Percentiles rank a stretch among this genome's conserved stretches.
phyloP scores from a whole-genome alignment of 208 protist species.

The Crithidia expoeki region DNA sequence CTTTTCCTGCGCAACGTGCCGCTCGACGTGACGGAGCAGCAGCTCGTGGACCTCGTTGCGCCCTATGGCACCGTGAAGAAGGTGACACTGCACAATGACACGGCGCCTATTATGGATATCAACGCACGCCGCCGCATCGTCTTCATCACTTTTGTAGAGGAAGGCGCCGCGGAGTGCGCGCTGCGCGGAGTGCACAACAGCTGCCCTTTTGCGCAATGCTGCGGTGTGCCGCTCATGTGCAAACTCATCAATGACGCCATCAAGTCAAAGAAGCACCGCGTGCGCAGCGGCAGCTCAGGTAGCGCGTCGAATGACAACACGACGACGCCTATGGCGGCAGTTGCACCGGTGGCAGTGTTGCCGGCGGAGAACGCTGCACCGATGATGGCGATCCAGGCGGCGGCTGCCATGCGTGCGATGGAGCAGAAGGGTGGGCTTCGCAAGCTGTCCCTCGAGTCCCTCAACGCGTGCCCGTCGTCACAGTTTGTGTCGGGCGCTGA shows the following conservation, averaged over 20 bases:
- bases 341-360: background rate
- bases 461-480: background rate
- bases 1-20: constrained; percentile 88
- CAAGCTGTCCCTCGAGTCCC: constrained; percentile 22
- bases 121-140: constrained; percentile 33
- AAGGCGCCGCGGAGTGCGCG: constrained; percentile 57
- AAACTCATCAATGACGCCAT: constrained; percentile 29
- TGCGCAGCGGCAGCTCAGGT: background rate
- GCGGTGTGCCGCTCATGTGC: constrained; percentile 40
- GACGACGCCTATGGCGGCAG: background rate
- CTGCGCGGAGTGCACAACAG: constrained; percentile 49
- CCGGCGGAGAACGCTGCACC: background rate
- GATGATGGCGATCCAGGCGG: background rate
- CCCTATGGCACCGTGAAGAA: constrained; percentile 56
- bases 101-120: constrained; percentile 36
- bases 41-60: constrained; percentile 44
- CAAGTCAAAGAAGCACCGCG: constrained; percentile 22
- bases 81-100: constrained; percentile 77
- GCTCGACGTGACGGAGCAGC: constrained; percentile 34
- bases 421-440: background rate
- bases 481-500: constrained; percentile 18
- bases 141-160: constrained; percentile 48
- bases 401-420: background rate
- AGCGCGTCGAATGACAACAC: background rate
- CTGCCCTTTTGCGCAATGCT: constrained; percentile 42